Percentiles rank a stretch among this genome's conserved stretches.
Conservation (phyloP, 441 rosid species). For the Lagerstroemia fauriei region DNA sequence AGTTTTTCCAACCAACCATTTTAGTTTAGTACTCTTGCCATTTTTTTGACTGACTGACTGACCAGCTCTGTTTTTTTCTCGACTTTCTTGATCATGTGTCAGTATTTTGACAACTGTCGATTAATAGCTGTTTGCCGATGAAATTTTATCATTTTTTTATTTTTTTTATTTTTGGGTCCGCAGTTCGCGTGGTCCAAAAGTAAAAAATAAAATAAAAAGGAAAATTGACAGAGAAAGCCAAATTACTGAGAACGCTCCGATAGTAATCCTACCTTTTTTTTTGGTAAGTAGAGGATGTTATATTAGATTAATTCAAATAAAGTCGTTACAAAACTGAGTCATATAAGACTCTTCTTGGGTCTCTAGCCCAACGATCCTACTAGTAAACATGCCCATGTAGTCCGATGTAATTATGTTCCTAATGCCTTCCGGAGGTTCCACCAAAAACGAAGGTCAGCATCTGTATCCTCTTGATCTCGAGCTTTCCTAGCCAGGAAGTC, state of each 20-base stretch:
- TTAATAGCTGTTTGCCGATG: neutral
- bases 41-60: neutral
- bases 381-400: too few relatives aligned
- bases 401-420: too few relatives aligned
- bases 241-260: neutral
- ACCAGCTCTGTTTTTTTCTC: neutral
- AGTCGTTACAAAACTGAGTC: too few relatives aligned
- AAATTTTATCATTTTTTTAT: neutral
- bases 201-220: neutral
- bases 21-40: neutral
- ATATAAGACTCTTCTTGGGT: too few relatives aligned
- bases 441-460: too few relatives aligned
- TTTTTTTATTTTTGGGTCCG: neutral
- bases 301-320: too few relatives aligned
- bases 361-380: too few relatives aligned
- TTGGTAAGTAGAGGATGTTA: neutral
- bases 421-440: too few relatives aligned
- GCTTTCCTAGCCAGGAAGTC: too few relatives aligned
- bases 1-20: neutral
- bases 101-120: neutral
- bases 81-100: neutral
- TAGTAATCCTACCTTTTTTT: neutral
- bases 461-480: too few relatives aligned
- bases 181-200: slow-evolving; percentile 1
- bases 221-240: neutral